phyloP scores from a whole-genome alignment of 73 alveolate species.

The Paramecium sonneborni region DNA sequence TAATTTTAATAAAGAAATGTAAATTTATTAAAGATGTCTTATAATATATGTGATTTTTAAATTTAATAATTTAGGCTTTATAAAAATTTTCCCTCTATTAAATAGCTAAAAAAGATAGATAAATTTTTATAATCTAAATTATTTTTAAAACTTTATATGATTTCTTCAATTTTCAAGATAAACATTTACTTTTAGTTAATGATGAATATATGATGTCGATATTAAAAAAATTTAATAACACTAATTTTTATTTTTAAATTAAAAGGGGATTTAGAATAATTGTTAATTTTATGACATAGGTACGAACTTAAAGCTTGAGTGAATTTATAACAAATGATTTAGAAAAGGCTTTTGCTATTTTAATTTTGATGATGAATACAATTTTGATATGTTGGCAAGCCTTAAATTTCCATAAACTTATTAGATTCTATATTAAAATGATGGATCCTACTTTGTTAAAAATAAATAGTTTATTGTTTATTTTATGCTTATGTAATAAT shows the following conservation, averaged over 20 bases:
- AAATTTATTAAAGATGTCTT: too few relatives aligned
- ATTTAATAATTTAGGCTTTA: too few relatives aligned
- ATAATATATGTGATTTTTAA: too few relatives aligned
- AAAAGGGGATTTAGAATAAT: not conserved
- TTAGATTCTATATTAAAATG: not conserved
- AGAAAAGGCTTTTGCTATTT: not conserved
- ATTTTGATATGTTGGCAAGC: not conserved
- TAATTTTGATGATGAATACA: not conserved
- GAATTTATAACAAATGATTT: not conserved
- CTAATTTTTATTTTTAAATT: not conserved
- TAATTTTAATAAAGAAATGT: too few relatives aligned
- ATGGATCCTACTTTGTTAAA: conserved; percentile 8
- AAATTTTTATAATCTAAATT: too few relatives aligned
- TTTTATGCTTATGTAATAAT: not conserved
- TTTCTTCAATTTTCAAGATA: too few relatives aligned
- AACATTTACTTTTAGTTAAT: not conserved
- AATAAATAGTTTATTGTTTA: not conserved
- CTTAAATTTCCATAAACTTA: not conserved
- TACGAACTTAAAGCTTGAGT: not conserved
- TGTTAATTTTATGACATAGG: not conserved
- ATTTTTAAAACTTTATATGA: too few relatives aligned
- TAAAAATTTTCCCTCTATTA: too few relatives aligned
- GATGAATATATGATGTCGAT: not conserved
- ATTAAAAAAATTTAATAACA: not conserved
- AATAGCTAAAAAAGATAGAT: too few relatives aligned